Conservation (phyloP, 176 grass and related monocot genomes). For the Carex pumila region DNA sequence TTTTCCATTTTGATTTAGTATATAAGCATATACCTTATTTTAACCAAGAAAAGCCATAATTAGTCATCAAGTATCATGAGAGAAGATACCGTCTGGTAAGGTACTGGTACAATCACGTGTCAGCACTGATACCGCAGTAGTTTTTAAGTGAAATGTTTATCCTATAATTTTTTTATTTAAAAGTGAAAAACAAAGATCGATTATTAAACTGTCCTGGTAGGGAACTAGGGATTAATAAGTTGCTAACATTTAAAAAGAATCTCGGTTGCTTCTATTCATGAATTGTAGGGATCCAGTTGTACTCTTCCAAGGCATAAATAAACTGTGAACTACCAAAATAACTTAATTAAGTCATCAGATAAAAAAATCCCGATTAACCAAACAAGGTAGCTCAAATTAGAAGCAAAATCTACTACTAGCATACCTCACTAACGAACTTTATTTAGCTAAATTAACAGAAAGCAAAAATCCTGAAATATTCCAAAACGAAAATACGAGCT, state of each 20-base stretch:
- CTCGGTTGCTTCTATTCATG: conserved; percentile 1
- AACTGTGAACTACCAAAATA: background rate
- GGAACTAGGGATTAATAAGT: background rate
- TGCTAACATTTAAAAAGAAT: background rate
- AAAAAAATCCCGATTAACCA: background rate
- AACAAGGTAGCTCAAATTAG: background rate
- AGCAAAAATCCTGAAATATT: background rate
- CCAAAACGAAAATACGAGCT: background rate
- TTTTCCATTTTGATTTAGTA: background rate
- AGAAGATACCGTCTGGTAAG: background rate
- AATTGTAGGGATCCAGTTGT: background rate
- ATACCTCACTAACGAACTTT: background rate
- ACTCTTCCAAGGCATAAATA: background rate
- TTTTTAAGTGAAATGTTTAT: background rate
- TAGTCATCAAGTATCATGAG: background rate
- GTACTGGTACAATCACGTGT: background rate
- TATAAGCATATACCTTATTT: background rate
- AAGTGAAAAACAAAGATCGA: background rate
- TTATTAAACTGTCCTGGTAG: background rate
- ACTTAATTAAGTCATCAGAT: background rate
- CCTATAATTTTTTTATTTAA: background rate
- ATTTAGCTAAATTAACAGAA: background rate
- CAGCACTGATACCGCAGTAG: background rate
- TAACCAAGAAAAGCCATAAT: background rate
- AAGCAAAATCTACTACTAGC: background rate